phyloP scores from a whole-genome alignment of 1,284 basidiomycete species.

The Vanrija humicola region DNA sequence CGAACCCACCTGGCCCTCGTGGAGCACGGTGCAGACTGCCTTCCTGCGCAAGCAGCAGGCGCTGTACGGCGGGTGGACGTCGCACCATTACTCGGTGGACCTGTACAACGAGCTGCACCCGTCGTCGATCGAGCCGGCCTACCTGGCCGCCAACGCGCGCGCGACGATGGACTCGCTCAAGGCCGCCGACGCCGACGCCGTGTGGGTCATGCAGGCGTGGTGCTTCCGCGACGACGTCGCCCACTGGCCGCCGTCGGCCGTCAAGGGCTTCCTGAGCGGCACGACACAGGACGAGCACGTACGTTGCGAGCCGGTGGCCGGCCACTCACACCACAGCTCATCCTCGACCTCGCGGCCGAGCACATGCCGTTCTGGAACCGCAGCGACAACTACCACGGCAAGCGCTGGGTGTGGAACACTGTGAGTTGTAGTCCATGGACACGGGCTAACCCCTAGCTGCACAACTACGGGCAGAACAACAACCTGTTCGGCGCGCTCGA shows the following conservation, averaged over 20 bases:
- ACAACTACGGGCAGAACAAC: constrained; percentile 52
- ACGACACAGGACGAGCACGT: neutral
- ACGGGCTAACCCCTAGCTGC: constrained; percentile 8
- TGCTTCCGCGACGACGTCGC: constrained; percentile 37
- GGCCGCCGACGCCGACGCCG: constrained; percentile 49
- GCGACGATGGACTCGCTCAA: constrained; percentile 49
- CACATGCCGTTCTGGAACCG: constrained; percentile 52
- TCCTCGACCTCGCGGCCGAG: constrained; percentile 53
- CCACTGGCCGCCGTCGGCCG: constrained; percentile 51
- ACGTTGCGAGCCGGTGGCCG: constrained; percentile 5
- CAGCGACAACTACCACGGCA: constrained; percentile 50
- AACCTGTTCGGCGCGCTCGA: constrained; percentile 49
- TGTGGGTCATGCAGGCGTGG: constrained; percentile 55
- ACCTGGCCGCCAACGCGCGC: constrained; percentile 46
- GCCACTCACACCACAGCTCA: constrained; percentile 18
- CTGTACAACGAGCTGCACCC: constrained; percentile 54
- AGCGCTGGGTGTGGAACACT: constrained; percentile 54
- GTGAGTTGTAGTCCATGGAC: constrained; percentile 12
- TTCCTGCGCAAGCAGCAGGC: constrained; percentile 51
- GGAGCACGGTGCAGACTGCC: constrained; percentile 47
- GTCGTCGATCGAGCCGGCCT: constrained; percentile 43
- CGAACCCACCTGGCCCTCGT: constrained; percentile 51
- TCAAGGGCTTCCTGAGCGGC: constrained; percentile 22
- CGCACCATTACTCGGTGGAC: constrained; percentile 53
- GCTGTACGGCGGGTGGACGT: constrained; percentile 49